These are phyloP conservation scores for Backusella luteola DNA, from an alignment of 192 early-diverging fungal species.

Conservation along the genomic window DNA sequence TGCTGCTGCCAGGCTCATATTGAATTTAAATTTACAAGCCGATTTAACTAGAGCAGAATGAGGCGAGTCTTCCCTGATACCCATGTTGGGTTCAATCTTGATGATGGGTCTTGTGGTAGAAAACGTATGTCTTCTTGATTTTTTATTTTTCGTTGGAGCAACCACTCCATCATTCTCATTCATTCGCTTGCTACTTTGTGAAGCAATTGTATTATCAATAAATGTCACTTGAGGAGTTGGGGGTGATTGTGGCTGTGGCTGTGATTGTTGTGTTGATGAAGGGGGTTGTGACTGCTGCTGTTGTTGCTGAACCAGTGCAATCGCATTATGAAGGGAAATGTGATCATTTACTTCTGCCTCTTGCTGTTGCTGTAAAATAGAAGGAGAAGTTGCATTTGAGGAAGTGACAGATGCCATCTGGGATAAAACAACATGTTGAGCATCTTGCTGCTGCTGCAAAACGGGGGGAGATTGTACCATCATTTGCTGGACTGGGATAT, in stretches of 20 bases:
- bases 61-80: not conserved
- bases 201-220: not conserved
- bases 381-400: not conserved
- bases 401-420: constrained; percentile 1
- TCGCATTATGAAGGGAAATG: constrained; percentile 17
- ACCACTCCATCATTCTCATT: not conserved
- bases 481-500: not conserved
- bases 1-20: not conserved
- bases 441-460: not conserved
- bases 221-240: not conserved
- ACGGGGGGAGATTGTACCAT: constrained; percentile 12
- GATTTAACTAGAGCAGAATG: constrained; percentile 11
- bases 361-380: constrained; percentile 13
- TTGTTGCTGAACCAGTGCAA: constrained; percentile 11
- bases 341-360: not conserved
- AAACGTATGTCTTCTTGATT: constrained; percentile 25
- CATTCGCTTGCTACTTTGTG: not conserved
- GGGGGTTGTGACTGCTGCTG: not conserved
- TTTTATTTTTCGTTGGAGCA: not conserved
- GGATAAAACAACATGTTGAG: constrained; percentile 9
- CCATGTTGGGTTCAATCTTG: not conserved
- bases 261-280: constrained; percentile 4
- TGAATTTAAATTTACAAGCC: not conserved
- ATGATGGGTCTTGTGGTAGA: constrained; percentile 15
- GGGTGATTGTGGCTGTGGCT: constrained; percentile 1